phyloP scores from a whole-genome alignment of 257 asterid species.

The Solanum tacnaense region DNA sequence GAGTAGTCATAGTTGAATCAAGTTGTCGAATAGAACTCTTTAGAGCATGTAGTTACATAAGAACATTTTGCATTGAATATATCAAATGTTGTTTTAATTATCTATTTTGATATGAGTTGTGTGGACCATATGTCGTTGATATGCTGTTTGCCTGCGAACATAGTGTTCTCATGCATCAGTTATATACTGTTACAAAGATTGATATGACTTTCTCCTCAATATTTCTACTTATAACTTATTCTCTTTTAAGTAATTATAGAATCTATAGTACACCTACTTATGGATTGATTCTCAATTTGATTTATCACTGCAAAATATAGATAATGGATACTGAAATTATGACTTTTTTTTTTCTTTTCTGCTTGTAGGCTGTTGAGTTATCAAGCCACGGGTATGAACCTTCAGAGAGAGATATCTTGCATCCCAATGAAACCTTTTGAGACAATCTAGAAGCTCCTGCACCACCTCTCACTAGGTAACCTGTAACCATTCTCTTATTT shows the following conservation, averaged over 20 bases:
- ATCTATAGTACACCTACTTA: background rate
- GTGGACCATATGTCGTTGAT: background rate
- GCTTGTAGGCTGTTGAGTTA: background rate
- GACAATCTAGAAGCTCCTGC: conserved; percentile 10
- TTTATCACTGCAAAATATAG: background rate
- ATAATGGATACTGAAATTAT: background rate
- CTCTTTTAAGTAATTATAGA: background rate
- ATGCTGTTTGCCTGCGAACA: conserved; percentile 12
- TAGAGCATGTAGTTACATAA: background rate
- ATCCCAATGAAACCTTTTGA: background rate
- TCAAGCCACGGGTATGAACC: background rate
- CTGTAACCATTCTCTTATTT: background rate
- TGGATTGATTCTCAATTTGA: background rate
- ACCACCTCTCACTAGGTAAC: conserved; percentile 2
- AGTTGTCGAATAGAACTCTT: background rate
- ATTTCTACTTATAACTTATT: background rate
- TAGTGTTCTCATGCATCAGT: background rate
- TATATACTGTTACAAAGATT: background rate
- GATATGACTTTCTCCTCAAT: background rate
- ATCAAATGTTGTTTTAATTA: background rate
- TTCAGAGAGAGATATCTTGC: background rate
- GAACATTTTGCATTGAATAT: background rate
- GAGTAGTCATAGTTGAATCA: background rate
- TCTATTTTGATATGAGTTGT: background rate
- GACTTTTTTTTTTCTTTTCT: background rate